phyloP scores from a whole-genome alignment of 148 eudicot species.

The Arbutus unedo region DNA sequence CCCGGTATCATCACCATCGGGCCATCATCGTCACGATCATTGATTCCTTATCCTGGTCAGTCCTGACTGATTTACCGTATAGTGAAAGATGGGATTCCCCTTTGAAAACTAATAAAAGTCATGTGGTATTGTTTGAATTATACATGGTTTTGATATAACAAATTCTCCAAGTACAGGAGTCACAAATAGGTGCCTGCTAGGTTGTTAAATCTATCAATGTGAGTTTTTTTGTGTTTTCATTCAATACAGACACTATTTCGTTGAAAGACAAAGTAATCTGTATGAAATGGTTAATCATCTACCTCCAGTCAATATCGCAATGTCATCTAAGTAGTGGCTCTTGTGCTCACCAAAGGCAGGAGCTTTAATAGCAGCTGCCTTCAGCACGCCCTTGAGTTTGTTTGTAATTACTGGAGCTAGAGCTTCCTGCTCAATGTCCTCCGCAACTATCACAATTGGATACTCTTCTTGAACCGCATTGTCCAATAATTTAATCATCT shows the following conservation, averaged over 20 bases:
- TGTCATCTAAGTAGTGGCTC: constrained; percentile 7
- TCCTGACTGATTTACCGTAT: background rate
- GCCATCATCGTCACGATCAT: background rate
- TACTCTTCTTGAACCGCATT: constrained; percentile 60
- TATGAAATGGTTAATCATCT: background rate
- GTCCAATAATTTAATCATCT: constrained; percentile 71
- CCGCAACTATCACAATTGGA: constrained; percentile 75
- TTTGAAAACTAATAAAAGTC: background rate
- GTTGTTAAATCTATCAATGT: background rate
- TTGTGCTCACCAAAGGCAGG: constrained; percentile 75
- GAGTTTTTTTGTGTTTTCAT: background rate
- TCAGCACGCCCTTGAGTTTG: constrained; percentile 71
- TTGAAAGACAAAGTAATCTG: background rate
- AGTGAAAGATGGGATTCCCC: background rate
- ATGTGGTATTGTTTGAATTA: background rate
- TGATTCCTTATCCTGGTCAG: background rate
- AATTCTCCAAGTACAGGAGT: background rate
- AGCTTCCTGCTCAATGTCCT: constrained; percentile 86
- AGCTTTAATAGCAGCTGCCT: constrained; percentile 89
- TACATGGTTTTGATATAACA: background rate
- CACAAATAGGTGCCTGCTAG: background rate
- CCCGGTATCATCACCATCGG: background rate
- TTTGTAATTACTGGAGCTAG: constrained; percentile 69
- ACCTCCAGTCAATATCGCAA: background rate
- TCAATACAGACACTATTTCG: background rate